Percentiles rank a stretch among this genome's conserved stretches.
phyloP scores from a whole-genome alignment of 2,329 filamentous ascomycete genomes.

The Apiospora malaysiana region DNA sequence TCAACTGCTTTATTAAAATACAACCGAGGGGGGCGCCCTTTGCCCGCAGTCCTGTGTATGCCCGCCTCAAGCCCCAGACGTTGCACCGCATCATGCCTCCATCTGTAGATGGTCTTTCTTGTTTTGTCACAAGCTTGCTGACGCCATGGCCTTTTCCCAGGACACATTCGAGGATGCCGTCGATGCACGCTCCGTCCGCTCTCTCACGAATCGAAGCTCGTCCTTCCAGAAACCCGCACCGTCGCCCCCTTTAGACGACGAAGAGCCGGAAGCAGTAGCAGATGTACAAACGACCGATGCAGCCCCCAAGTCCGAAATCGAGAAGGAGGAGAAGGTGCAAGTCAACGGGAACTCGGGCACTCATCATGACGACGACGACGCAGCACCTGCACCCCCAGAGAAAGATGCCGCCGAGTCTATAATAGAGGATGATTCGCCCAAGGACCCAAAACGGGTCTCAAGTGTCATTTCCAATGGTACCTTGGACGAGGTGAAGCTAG shows the following conservation, averaged over 20 bases:
- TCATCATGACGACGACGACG: slow-evolving; percentile 19
- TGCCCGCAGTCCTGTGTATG: slow-evolving; percentile 4
- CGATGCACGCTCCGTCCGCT: slow-evolving; percentile 69
- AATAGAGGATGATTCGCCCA: neutral
- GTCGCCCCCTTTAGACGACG: slow-evolving; percentile 23
- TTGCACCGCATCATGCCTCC: slow-evolving; percentile 14
- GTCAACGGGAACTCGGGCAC: slow-evolving; percentile 28
- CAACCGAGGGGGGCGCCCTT: neutral
- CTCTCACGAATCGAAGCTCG: slow-evolving; percentile 60
- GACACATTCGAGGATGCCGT: slow-evolving; percentile 85
- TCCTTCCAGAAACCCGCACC: slow-evolving; percentile 39
- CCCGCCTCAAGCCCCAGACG: slow-evolving; percentile 8
- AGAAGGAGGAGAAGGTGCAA: slow-evolving; percentile 21
- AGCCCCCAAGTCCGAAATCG: slow-evolving; percentile 24
- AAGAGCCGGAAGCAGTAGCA: slow-evolving; percentile 24
- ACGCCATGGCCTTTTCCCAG: slow-evolving; percentile 45
- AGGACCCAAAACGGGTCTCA: slow-evolving; percentile 40
- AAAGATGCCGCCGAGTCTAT: neutral
- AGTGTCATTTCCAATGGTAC: slow-evolving; percentile 54
- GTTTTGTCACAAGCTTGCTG: slow-evolving; percentile 5
- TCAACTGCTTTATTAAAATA: neutral
- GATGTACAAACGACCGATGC: neutral
- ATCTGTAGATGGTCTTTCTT: neutral
- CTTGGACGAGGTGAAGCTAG: slow-evolving; percentile 44
- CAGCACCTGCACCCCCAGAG: neutral